These are phyloP conservation scores for Ogataea siamensis DNA, from an alignment of 805 yeast genomes.

Conservation along the genomic window DNA sequence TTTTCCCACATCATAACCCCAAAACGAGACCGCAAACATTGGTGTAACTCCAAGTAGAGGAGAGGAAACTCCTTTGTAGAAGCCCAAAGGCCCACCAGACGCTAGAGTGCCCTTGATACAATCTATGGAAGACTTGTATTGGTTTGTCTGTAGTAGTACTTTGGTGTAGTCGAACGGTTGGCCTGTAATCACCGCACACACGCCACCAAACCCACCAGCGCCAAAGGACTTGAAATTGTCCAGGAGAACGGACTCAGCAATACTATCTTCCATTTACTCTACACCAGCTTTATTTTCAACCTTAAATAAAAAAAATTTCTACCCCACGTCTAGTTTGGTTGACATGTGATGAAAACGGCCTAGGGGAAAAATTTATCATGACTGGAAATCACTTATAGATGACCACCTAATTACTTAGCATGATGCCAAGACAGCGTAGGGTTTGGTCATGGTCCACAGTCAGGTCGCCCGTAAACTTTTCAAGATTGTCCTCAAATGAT, in stretches of 20 bases:
- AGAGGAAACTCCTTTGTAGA: conserved; percentile 91
- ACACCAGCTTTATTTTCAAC: not conserved
- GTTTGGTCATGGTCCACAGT: conserved; percentile 49
- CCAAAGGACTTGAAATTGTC: conserved; percentile 85
- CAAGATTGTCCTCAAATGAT: conserved; percentile 42
- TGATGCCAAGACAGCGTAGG: conserved; percentile 46
- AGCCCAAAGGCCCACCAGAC: conserved; percentile 74
- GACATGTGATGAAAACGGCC: conserved; percentile 9
- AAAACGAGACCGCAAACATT: conserved; percentile 95
- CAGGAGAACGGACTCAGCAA: conserved; percentile 37
- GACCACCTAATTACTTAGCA: conserved; percentile 18
- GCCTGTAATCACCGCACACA: conserved; percentile 92
- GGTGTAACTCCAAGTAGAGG: conserved; percentile 97
- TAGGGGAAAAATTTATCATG: conserved; percentile 7
- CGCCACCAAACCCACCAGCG: conserved; percentile 96
- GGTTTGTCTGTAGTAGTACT: conserved; percentile 86
- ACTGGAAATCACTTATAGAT: conserved; percentile 1
- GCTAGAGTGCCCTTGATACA: conserved; percentile 70
- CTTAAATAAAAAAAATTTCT: conserved; percentile 1
- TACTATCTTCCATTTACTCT: conserved; percentile 27
- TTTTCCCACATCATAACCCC: conserved; percentile 97
- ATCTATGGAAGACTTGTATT: conserved; percentile 56
- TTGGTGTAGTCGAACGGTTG: conserved; percentile 95
- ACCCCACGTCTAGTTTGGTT: conserved; percentile 4
- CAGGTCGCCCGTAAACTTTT: conserved; percentile 49